Conservation (phyloP, 371 early-diverging fungal genomes). For the Circinella umbellata region DNA sequence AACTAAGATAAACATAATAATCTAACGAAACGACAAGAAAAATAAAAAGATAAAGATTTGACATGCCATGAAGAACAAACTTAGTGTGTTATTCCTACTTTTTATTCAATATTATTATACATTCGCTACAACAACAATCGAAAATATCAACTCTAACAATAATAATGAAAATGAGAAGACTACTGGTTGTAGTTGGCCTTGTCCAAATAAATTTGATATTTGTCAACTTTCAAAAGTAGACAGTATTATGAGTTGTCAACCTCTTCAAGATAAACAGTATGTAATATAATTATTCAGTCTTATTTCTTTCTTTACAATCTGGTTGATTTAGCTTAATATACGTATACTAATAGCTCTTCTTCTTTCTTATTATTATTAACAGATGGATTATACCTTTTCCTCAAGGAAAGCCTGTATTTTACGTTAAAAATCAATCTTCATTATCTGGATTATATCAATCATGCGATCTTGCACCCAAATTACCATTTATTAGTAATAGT, state of each 20-base stretch:
- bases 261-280: background rate
- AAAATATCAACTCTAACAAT: too few species aligned
- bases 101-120: background rate
- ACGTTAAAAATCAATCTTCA: slow-evolving; percentile 1
- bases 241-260: background rate
- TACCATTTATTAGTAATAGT: background rate
- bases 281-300: background rate
- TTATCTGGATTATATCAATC: background rate
- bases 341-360: background rate
- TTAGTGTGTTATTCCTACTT: background rate
- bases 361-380: background rate
- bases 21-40: too few species aligned
- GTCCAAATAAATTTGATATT: background rate
- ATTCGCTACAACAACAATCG: slow-evolving; percentile 1
- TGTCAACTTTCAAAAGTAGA: background rate
- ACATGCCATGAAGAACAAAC: slow-evolving; percentile 5
- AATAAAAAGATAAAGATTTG: background rate
- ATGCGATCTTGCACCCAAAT: slow-evolving; percentile 1
- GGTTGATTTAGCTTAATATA: too few species aligned
- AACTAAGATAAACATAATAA: too few species aligned
- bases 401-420: slow-evolving; percentile 6
- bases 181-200: slow-evolving; percentile 1
- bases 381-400: slow-evolving; percentile 11
- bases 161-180: background rate
- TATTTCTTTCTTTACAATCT: background rate